Base-by-base conservation (phyloP, 345 rosid species). In the Limnanthes douglasii region DNA sequence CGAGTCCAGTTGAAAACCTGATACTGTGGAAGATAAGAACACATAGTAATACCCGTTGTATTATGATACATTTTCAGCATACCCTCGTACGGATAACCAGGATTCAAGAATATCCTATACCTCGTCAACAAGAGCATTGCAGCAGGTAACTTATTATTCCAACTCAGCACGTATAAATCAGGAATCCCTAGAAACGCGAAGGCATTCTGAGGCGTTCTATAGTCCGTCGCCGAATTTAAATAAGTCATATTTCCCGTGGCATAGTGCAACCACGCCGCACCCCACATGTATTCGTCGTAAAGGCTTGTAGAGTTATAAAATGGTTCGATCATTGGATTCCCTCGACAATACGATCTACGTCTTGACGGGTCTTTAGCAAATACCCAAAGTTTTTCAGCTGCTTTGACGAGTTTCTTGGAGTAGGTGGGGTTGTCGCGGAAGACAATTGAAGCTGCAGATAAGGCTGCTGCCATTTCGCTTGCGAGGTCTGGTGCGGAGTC, bases 131-230 rank as follows among this genome's bases (percentile, higher is more conserved):
- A 36, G 45, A 86, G 53, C 96, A 81, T 75, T 0, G 94, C 86
- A 0, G 92, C 84, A n/a, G 94, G 96, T 43, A 81, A 47, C 56
- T 81, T 86, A 43, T 86, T 86, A 42, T 86, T 80, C 94, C 92
- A 78, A 29, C 77, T 78, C 5, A 56, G 65, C 5, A 53, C 81
- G 35, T 63, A 55, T 14, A 41, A 11, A n/a, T 69, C 66, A 0
- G 39, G 64, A 17, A 15, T 9, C 63, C 43, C 17, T 43, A 15
- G 51, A 47, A 81, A 69, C 5, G 92, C 96, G 29, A 38, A 41
- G 27, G 92, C 56, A 16, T 75, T 66, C 61, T 34, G 54, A 16
- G 92, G 43, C 15, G 78, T 9, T 3, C 84, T 80, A 0, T 65
- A 57, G 3, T 55, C 22, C 2, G 96, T 86, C 2, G 96, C 86